Base-by-base conservation (phyloP, 2,329 filamentous ascomycete genomes). In the Orbilia blumenaviensis region DNA sequence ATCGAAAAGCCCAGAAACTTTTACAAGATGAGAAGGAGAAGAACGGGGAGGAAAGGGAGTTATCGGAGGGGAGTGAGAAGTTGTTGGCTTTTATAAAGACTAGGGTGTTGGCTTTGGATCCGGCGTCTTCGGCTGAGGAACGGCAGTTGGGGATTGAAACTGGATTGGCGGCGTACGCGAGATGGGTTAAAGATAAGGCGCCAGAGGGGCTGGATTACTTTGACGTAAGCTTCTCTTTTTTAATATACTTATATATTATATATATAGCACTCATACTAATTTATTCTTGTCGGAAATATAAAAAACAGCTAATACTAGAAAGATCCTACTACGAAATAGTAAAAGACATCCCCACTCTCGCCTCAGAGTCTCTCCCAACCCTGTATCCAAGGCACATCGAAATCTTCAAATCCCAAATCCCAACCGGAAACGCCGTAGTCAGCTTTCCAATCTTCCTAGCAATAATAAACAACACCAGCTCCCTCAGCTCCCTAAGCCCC, bases 61-160 rank as follows among this genome's bases (percentile, higher is more conserved):
- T 76, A n/a, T 69, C 64, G n/a, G 72, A 76, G 1, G 50, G 58
- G 27, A 69, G 72, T 46, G 29, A 25, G 23, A 56, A 76, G 50
- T 4, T 76, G 3, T 41, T 50, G 16, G 64, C 50, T 34, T 69
- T 64, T 21, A 76, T 76, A 12, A 66, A 46, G 9, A 32, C 58
- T 0, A 46, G 64, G n/a, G 12, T 66, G 23, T 36, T 69, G 23
- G n/a, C 63, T 3, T 21, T 66, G 8, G 64, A 76, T 16, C 12
- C 44, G 10, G 48, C 46, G 16, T 67, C 63, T 10, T 50, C 44
- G 1, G 16, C 52, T 3, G 56, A 52, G 41, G 68, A 66, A 3
- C 29, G 64, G 5, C 4, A 66, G 2, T 6, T 27, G 0, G 58
- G 64, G 16, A 4, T 64, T 14, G 52, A 61, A n/a, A 60, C 32